Base-by-base conservation (phyloP, 768 basidiomycete species). In the Hemileccinum impolitum region DNA sequence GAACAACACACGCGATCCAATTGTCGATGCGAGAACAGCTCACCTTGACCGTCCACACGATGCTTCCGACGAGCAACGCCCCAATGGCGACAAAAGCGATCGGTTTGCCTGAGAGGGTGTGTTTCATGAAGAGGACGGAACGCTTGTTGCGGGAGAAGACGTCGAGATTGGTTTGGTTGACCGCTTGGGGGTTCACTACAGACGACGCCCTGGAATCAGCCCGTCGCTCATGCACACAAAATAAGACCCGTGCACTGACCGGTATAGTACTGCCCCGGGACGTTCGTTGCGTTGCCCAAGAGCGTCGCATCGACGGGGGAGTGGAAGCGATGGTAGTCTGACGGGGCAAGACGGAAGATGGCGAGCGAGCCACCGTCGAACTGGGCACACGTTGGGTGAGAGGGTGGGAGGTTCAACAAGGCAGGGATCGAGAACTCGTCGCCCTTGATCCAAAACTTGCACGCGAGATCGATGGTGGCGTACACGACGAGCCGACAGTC, bases 281-380 rank as follows among this genome's bases (percentile, higher is more conserved):
- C 70, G 54, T 81, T 67, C 3, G 51, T 66, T 7, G 71, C 59
- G 32, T 75, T 72, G 10, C 73, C 67, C 2, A 40, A 21, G 17
- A 84, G 63, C 11, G 70, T 74, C 32, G 75, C 82, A 45, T 84
- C 82, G 23, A 85, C 70, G 13, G 86, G 85, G 30, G 78, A 78
- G 54, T 89, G 87, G 75, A 86, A 90, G 13, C 88, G 80, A 61
- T 91, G 89, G 57, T 90, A 90, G 61, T 91, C 89, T 9, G 82
- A 76, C 0, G 88, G 90, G 0, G 90, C 88, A 15, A 92, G 79
- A 44, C 89, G 75, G 66, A 87, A 85, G 49, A 86, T 80, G 0
- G 85, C 85, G 2, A 90, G 60, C 19, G 79, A 73, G 0, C 73
- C 68, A 19, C 72, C 70, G 8, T 69, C 58, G 45, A 82, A 78